These are phyloP conservation scores for Tylopilus subfusipes DNA, from an alignment of 768 basidiomycete genomes.

Conservation along the genomic window DNA sequence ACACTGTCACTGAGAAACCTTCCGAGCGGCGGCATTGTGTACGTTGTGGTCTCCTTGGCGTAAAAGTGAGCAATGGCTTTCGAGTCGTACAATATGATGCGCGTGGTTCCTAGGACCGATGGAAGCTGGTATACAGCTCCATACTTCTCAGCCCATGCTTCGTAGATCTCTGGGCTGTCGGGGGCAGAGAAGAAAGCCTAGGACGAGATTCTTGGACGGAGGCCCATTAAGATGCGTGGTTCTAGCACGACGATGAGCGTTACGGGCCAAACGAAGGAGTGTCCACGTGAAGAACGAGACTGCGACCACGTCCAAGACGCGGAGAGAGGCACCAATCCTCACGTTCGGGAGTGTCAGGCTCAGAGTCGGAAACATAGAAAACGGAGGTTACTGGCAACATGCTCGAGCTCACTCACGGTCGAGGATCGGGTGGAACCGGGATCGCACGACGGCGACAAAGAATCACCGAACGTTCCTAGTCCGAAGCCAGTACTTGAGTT, in stretches of 20 bases:
- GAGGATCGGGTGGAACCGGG: no score
- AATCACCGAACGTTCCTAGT: no score
- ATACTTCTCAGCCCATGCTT: slow-evolving; percentile 44
- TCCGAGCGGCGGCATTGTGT: no score
- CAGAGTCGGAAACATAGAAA: not conserved
- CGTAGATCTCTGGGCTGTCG: slow-evolving; percentile 38
- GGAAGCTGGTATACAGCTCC: slow-evolving; percentile 42
- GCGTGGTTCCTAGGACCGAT: no score
- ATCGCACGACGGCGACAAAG: no score
- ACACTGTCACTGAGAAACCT: slow-evolving; percentile 30
- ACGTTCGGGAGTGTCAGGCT: not conserved
- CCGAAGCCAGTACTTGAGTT: no score
- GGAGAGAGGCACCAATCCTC: not conserved
- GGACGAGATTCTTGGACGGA: slow-evolving; percentile 37
- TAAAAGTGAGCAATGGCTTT: no score
- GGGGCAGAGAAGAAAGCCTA: slow-evolving; percentile 36
- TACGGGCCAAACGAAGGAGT: slow-evolving; percentile 11
- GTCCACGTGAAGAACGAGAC: slow-evolving; percentile 16
- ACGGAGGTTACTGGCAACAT: not conserved
- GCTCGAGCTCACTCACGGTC: no score
- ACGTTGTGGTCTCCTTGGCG: no score
- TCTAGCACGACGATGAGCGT: slow-evolving; percentile 6
- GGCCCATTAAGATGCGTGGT: slow-evolving; percentile 45
- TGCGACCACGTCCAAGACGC: slow-evolving; percentile 8
- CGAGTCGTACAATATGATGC: no score